phyloP scores from a whole-genome alignment of 2,329 filamentous ascomycete genomes.

The Exophiala phaeomuriformis region DNA sequence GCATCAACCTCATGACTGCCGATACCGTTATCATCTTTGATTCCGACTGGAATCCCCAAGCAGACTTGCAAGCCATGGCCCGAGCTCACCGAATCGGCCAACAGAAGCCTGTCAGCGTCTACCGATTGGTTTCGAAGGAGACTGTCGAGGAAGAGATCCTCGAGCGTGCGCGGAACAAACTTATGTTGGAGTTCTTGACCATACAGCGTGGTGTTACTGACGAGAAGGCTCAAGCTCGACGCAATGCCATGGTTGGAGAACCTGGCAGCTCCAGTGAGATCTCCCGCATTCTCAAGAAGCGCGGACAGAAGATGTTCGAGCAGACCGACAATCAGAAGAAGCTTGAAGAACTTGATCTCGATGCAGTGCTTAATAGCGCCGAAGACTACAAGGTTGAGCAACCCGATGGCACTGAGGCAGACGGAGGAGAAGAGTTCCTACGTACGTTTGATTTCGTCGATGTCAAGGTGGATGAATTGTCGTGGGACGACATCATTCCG shows the following conservation, averaged over 20 bases:
- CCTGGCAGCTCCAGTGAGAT: conserved; percentile 91
- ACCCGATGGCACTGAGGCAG: conserved; percentile 86
- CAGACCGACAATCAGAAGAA: conserved; percentile 95
- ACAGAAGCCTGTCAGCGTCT: conserved; percentile 91
- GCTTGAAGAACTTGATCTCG: conserved; percentile 93
- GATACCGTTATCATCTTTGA: conserved; percentile 98
- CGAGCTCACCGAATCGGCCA: conserved; percentile 96
- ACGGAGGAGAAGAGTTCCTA: conserved; percentile 94
- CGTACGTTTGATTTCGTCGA: conserved; percentile 86
- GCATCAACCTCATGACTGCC: conserved; percentile 97
- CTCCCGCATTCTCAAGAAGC: conserved; percentile 89
- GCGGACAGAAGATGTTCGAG: conserved; percentile 99
- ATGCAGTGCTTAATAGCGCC: conserved; percentile 91
- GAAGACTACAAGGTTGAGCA: conserved; percentile 96
- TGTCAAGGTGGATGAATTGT: conserved; percentile 85
- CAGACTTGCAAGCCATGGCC: conserved; percentile 96
- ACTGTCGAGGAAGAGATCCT: conserved; percentile 97
- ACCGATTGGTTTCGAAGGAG: conserved; percentile 93
- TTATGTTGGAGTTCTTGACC: conserved; percentile 92
- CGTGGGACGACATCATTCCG: conserved; percentile 98
- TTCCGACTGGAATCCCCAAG: conserved; percentile 98
- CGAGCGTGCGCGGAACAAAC: conserved; percentile 92
- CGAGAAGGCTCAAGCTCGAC: conserved; percentile 68
- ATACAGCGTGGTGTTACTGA: conserved; percentile 96
- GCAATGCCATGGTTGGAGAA: conserved; percentile 56